Evolutionary conservation across 257 asterid species (phyloP), one percentile per base, ranked within the genome.

Genomic region (Solanum stenotomum): DNA sequence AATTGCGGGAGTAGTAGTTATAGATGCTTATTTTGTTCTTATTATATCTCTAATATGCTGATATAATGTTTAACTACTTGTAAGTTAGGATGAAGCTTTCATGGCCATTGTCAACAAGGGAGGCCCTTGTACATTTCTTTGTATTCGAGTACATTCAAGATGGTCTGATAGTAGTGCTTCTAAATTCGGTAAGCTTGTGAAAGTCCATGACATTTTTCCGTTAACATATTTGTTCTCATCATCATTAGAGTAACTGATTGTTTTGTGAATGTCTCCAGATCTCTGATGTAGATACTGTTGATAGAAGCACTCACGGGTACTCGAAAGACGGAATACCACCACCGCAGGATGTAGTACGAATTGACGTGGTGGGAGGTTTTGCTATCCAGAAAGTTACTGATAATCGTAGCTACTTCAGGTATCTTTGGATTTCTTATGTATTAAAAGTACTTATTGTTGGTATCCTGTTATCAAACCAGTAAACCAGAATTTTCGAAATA

Each of bases 51-150:
- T 92, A 92, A 96, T 90, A 85, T 76, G 81, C 67, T 79, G 85
- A 79, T 79, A 79, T 79, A 79, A 79, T 79, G 85, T 79, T 46
- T 33, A 84, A 89, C 71, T 91, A 77, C 88, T 95, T 91, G 98
- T 93, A 96, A 94, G 98, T 91, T 93, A 97, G 99, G 95, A 94
- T 97, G 98, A 97, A 95, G 96, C 91, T 95, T 91, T 91, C 99
- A 42, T 97, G 99, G 99, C 99, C 99, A 85, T 71, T 97, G 89
- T 93, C 99, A 83, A 75, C 95, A 88, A 92, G 99, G 91, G 99
- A 97, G 93, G 98, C 90, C 63, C 72, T 96, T 56, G 3, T 93
- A 49, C 98, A 97, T 89, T 95, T 72, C 88, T 96, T 92, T 81
- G 91, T 90, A 67, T 93, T 97, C n/a, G 98, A 96, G 86, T 97